Conservation (phyloP, 345 rosid species). For the Fremontodendron californicum region DNA sequence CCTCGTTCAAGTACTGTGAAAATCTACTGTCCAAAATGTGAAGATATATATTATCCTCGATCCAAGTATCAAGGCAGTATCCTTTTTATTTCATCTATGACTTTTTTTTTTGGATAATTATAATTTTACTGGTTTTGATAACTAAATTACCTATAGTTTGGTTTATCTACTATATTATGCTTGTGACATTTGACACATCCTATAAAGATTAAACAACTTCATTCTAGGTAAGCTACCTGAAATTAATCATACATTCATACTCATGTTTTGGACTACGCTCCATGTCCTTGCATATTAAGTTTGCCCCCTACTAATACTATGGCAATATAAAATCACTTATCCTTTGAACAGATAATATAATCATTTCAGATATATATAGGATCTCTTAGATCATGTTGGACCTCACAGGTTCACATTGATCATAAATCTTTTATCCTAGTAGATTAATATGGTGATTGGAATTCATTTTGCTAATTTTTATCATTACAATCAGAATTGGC, state of each 20-base stretch:
- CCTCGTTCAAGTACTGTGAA: conserved; percentile 98
- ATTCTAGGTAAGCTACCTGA: neutral
- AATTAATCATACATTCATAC: neutral
- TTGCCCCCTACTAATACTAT: too few relatives aligned
- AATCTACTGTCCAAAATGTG: conserved; percentile 95
- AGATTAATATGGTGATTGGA: neutral
- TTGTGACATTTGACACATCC: neutral
- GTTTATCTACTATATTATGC: neutral
- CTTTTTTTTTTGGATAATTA: neutral
- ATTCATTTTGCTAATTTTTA: neutral
- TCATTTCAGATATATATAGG: too few relatives aligned
- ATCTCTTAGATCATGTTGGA: neutral
- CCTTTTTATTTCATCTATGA: conserved; percentile 32
- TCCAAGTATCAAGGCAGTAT: conserved; percentile 99
- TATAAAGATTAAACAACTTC: neutral
- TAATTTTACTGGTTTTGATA: neutral
- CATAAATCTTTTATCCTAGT: neutral
- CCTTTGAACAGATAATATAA: neutral
- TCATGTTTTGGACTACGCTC: neutral
- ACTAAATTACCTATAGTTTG: neutral
- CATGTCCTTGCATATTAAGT: neutral
- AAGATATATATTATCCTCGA: conserved; percentile 92
- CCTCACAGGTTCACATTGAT: neutral
- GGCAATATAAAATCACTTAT: neutral
- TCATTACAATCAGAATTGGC: neutral